phyloP scores from a whole-genome alignment of 768 basidiomycete species.

The Panaeolus cyanescens region DNA sequence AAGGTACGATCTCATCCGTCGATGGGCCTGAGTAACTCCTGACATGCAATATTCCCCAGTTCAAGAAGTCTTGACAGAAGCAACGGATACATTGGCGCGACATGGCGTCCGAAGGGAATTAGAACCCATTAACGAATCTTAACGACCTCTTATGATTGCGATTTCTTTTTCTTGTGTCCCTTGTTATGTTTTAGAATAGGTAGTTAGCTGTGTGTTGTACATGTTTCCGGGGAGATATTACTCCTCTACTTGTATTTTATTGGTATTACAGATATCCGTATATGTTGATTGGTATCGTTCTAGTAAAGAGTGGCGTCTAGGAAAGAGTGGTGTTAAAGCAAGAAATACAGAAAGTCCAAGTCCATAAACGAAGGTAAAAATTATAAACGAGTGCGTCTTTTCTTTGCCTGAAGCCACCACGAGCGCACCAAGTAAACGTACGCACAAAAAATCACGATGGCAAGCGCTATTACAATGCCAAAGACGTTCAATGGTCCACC shows the following conservation, averaged over 20 bases:
- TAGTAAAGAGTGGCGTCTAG: background rate
- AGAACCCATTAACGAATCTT: constrained; percentile 25
- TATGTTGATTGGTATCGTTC: background rate
- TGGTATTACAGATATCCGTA: background rate
- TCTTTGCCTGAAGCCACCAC: constrained; percentile 67
- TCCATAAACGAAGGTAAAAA: background rate
- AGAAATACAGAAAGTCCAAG: background rate
- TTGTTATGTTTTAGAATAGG: background rate
- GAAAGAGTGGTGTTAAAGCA: background rate
- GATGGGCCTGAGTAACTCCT: background rate
- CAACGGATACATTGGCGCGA: constrained; percentile 36
- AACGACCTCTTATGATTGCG: constrained; percentile 6
- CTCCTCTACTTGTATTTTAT: background rate
- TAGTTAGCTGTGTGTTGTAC: background rate
- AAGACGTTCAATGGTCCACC: constrained; percentile 53
- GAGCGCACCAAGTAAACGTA: constrained; percentile 52
- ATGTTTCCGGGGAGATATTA: background rate
- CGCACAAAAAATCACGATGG: constrained; percentile 42
- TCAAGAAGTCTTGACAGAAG: constrained; percentile 43
- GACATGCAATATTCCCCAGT: constrained; percentile 24
- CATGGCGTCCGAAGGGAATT: constrained; percentile 27
- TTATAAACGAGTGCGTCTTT: constrained; percentile 15
- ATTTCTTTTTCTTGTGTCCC: background rate
- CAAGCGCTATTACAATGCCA: constrained; percentile 49
- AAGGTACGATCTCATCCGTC: constrained; percentile 32